A percentile compares a stretch with the other conserved stretches of the same genome.
Conservation (phyloP, 2,329 filamentous ascomycete species). For the Akanthomyces dipterigenus region DNA sequence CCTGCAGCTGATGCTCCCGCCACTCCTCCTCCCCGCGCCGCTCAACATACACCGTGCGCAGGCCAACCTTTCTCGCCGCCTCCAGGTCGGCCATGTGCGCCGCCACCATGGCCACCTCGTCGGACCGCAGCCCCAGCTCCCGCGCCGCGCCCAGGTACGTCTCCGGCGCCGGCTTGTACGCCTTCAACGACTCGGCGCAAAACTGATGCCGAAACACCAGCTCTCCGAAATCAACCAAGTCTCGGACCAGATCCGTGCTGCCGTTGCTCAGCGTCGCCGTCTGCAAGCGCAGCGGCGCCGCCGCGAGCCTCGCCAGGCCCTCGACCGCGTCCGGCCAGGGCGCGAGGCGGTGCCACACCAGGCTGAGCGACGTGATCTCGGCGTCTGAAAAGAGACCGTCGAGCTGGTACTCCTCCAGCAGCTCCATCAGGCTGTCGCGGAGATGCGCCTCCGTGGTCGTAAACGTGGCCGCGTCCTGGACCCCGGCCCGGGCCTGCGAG, state of each 20-base stretch:
- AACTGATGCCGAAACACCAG: slow-evolving; percentile 58
- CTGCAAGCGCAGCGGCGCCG: slow-evolving; percentile 26
- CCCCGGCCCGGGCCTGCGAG: slow-evolving; percentile 37
- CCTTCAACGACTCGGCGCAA: slow-evolving; percentile 63
- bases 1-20: slow-evolving; percentile 41
- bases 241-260: slow-evolving; percentile 58
- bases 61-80: slow-evolving; percentile 56
- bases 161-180: slow-evolving; percentile 65
- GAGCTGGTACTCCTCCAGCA: slow-evolving; percentile 52
- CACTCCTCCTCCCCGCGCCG: slow-evolving; percentile 59
- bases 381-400: slow-evolving; percentile 52
- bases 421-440: slow-evolving; percentile 49
- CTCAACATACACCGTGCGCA: slow-evolving; percentile 70
- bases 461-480: slow-evolving; percentile 37
- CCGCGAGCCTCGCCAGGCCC: slow-evolving; percentile 50
- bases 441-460: slow-evolving; percentile 70
- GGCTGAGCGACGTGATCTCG: slow-evolving; percentile 57
- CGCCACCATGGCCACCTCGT: slow-evolving; percentile 69
- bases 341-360: slow-evolving; percentile 64
- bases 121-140: slow-evolving; percentile 47
- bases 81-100: slow-evolving; percentile 65
- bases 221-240: slow-evolving; percentile 51
- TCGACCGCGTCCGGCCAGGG: slow-evolving; percentile 60
- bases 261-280: slow-evolving; percentile 71
- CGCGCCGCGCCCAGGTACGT: slow-evolving; percentile 64